Conservation (phyloP, 2,329 filamentous ascomycete genomes). For the Alternaria arborescens region DNA sequence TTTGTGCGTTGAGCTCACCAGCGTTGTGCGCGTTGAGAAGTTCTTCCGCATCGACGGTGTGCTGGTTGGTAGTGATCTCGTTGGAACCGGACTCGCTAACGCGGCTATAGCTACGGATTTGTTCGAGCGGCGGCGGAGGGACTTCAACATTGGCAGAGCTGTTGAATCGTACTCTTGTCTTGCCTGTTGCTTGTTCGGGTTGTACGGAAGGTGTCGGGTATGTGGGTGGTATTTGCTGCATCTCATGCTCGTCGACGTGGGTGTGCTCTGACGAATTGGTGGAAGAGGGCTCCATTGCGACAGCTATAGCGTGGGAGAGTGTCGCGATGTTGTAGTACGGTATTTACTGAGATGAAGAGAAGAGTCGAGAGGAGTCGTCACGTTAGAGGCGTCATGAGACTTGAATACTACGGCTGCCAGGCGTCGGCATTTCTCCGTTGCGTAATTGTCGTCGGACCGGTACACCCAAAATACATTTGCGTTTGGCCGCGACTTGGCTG, state of each 20-base stretch:
- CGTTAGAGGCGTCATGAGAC: slow-evolving; percentile 2
- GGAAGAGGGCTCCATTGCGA: slow-evolving; percentile 28
- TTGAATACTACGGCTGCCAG: slow-evolving; percentile 2
- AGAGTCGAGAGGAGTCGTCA: background rate
- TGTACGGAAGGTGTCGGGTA: slow-evolving; percentile 20
- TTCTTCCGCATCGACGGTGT: slow-evolving; percentile 33
- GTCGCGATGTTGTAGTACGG: background rate
- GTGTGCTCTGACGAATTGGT: slow-evolving; percentile 24
- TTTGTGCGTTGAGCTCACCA: slow-evolving; percentile 7
- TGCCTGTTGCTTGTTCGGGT: slow-evolving; percentile 22
- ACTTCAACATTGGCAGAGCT: slow-evolving; percentile 37
- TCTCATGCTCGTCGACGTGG: slow-evolving; percentile 20
- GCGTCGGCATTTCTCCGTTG: slow-evolving; percentile 5
- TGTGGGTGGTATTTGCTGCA: slow-evolving; percentile 10
- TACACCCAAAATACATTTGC: slow-evolving; percentile 10
- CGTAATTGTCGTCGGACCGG: slow-evolving; percentile 3
- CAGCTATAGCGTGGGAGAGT: background rate
- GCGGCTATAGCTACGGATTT: slow-evolving; percentile 22
- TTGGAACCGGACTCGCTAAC: slow-evolving; percentile 24
- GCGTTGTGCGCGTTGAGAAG: slow-evolving; percentile 31
- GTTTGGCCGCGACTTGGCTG: slow-evolving; percentile 11
- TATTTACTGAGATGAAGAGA: background rate
- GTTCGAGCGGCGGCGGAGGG: slow-evolving; percentile 16
- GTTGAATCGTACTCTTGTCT: slow-evolving; percentile 39
- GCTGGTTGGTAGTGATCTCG: slow-evolving; percentile 20